Percentiles rank a stretch among this genome's conserved stretches.
These are phyloP conservation scores for Knoxdaviesia capensis DNA, from an alignment of 2,329 filamentous ascomycete species.

Conservation along the genomic window DNA sequence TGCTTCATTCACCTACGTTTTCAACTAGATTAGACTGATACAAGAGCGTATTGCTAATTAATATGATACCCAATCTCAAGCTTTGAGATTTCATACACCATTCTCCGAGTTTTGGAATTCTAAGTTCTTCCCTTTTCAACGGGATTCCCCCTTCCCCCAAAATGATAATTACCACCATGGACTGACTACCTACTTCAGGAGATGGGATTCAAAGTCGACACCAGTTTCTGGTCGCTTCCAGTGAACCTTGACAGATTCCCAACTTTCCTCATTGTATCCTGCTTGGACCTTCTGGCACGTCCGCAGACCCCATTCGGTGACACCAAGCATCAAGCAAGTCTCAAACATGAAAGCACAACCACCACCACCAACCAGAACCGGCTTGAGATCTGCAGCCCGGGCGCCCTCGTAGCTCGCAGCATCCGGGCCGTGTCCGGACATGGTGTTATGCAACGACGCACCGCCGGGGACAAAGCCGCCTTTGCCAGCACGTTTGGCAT, in stretches of 20 bases:
- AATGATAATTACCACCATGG: too few relatives aligned
- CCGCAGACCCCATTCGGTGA: conserved; percentile 46
- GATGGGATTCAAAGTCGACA: conserved; percentile 8
- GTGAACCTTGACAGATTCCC: conserved; percentile 46
- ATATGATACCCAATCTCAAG: too few relatives aligned
- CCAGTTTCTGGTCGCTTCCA: conserved; percentile 27
- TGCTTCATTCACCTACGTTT: too few relatives aligned
- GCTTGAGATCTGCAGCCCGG: conserved; percentile 29
- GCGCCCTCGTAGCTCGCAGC: conserved; percentile 34
- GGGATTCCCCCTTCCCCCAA: too few relatives aligned
- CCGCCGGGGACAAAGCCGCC: conserved; percentile 38
- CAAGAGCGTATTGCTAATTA: too few relatives aligned
- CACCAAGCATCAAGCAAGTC: conserved; percentile 48
- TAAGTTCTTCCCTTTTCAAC: not conserved
- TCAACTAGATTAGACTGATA: too few relatives aligned
- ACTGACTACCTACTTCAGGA: conserved; percentile 8
- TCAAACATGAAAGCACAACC: conserved; percentile 53
- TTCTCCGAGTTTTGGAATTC: too few relatives aligned
- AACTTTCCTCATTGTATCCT: conserved; percentile 65
- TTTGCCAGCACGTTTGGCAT: conserved; percentile 34
- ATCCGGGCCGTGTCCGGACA: conserved; percentile 47
- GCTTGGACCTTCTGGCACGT: conserved; percentile 40
- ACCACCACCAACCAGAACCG: conserved; percentile 35
- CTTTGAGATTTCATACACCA: too few relatives aligned
- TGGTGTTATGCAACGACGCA: conserved; percentile 48